These are phyloP conservation scores for Aureobasidium sp. DNA, from an alignment of 2,329 filamentous ascomycete species.

Conservation along the genomic window DNA sequence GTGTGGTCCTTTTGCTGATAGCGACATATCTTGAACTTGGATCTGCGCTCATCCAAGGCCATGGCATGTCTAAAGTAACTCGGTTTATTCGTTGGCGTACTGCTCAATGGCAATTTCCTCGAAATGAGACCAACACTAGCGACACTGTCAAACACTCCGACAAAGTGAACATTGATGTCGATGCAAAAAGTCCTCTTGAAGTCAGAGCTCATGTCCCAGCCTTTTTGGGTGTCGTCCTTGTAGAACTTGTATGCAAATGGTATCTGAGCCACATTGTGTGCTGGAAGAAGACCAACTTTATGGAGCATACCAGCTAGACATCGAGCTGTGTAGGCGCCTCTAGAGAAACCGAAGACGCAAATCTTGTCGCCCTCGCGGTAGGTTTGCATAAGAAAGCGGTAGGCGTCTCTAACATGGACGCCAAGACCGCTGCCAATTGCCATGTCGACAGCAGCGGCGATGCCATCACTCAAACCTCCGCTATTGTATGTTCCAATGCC, in stretches of 20 bases:
- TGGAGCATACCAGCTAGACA: conserved; percentile 53
- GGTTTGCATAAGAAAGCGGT: conserved; percentile 55
- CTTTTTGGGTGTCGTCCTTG: conserved; percentile 43
- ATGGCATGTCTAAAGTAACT: conserved; percentile 50
- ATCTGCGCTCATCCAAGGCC: conserved; percentile 47
- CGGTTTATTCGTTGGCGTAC: conserved; percentile 40
- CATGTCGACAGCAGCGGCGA: conserved; percentile 47
- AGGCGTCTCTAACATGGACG: conserved; percentile 45
- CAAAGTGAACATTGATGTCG: conserved; percentile 47
- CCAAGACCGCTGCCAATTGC: conserved; percentile 49
- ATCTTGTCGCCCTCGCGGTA: conserved; percentile 54
- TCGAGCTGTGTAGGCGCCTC: conserved; percentile 57
- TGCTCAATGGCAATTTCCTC: conserved; percentile 43
- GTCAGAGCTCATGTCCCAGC: conserved; percentile 45
- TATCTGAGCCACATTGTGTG: conserved; percentile 41
- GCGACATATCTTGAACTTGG: conserved; percentile 50
- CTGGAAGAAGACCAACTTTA: conserved; percentile 43
- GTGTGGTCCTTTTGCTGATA: conserved; percentile 36
- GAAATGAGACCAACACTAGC: conserved; percentile 47
- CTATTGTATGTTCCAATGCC: conserved; percentile 52
- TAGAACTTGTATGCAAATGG: conserved; percentile 52
- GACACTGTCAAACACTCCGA: conserved; percentile 50
- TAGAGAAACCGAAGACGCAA: conserved; percentile 55
- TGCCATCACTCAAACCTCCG: conserved; percentile 42
- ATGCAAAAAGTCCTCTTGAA: conserved; percentile 54